Percentiles rank a stretch among this genome's conserved stretches.
Evolutionary conservation across 2,329 filamentous ascomycete genomes (phyloP).

Genomic region (Hypoxylon sp.): DNA sequence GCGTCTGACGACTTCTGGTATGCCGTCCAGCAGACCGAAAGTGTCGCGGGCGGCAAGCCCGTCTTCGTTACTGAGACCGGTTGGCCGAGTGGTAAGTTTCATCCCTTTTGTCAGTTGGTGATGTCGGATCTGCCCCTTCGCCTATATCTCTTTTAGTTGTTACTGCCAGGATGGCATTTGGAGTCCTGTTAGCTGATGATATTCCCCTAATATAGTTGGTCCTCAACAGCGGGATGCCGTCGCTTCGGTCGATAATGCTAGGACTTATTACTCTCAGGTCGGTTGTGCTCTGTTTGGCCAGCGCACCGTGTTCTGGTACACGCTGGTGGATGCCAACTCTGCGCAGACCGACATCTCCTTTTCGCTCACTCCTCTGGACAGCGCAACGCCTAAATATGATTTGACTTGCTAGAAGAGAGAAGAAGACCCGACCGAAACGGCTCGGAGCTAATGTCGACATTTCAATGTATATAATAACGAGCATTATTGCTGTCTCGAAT

Average conservation of each 20-base stretch:
- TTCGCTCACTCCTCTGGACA: conserved; percentile 37
- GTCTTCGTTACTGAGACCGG: conserved; percentile 45
- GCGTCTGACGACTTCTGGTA: conserved; percentile 41
- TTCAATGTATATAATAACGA: not conserved
- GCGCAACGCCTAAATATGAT: conserved; percentile 37
- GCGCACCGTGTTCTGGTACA: conserved; percentile 61
- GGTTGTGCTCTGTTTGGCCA: conserved; percentile 44
- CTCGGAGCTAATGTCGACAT: not conserved
- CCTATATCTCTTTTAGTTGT: conserved; percentile 30
- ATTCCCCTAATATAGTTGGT: conserved; percentile 29
- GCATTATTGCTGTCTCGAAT: too few species aligned
- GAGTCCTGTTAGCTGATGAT: not conserved
- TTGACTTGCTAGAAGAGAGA: conserved; percentile 28
- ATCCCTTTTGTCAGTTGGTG: conserved; percentile 34
- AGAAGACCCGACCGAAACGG: not conserved
- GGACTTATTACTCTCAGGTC: conserved; percentile 44
- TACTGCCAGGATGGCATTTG: not conserved
- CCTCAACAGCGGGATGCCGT: conserved; percentile 40
- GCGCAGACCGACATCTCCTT: conserved; percentile 45
- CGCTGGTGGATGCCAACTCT: conserved; percentile 58
- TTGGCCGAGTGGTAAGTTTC: conserved; percentile 42
- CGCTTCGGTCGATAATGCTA: conserved; percentile 41
- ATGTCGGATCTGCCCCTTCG: not conserved
- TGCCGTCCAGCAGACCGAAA: conserved; percentile 38
- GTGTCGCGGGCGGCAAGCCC: conserved; percentile 41